Evolutionary conservation across 495 filamentous ascomycete genomes (phyloP).

Genomic region (Penicillium ochrochloron): DNA sequence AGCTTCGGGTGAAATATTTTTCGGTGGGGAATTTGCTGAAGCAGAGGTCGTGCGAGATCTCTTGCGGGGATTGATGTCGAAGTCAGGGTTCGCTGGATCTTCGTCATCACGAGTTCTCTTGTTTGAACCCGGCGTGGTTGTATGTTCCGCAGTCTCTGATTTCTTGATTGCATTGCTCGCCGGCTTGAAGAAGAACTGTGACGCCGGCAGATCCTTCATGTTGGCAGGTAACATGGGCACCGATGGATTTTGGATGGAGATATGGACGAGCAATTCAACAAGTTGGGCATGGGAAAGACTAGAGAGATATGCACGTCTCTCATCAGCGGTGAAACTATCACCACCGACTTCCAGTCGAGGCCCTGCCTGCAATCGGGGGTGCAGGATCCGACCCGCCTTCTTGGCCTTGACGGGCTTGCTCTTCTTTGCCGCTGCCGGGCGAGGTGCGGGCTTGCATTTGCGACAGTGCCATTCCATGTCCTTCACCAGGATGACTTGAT

Average conservation of each 20-base stretch:
- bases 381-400: constrained; percentile 14
- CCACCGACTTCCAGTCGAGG: constrained; percentile 26
- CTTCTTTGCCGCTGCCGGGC: constrained; percentile 28
- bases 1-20: neutral
- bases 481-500: constrained; percentile 67
- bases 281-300: constrained; percentile 44
- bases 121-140: neutral
- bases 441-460: constrained; percentile 60
- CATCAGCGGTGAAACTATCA: constrained; percentile 30
- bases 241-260: constrained; percentile 38
- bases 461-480: constrained; percentile 80
- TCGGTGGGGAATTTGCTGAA: constrained; percentile 8
- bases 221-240: constrained; percentile 48
- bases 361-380: constrained; percentile 14
- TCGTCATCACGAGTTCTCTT: constrained; percentile 2
- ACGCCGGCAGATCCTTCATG: constrained; percentile 30
- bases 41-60: constrained; percentile 14
- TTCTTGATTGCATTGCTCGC: neutral
- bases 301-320: constrained; percentile 49
- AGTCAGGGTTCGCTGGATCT: neutral
- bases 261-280: constrained; percentile 45
- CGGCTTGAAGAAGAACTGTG: constrained; percentile 3
- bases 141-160: neutral
- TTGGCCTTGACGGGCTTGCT: constrained; percentile 30
- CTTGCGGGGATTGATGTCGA: constrained; percentile 4